A percentile compares a stretch with the other conserved stretches of the same genome.
These are phyloP conservation scores for Rubroboletus satanas DNA, from an alignment of 768 basidiomycete species.

Conservation along the genomic window DNA sequence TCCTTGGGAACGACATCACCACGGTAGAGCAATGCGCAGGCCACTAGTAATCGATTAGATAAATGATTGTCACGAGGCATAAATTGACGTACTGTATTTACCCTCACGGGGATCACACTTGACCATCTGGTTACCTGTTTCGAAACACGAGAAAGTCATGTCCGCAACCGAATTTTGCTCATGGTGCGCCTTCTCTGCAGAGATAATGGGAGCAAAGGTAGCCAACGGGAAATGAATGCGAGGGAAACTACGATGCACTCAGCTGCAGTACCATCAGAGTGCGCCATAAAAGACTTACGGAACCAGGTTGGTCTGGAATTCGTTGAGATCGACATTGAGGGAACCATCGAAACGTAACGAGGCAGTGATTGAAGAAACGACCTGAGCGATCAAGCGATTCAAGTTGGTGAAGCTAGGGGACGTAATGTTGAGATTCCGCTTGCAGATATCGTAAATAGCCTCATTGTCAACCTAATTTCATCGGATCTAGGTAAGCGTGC, in stretches of 20 bases:
- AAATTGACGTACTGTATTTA: slow-evolving; percentile 57
- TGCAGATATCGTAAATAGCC: slow-evolving; percentile 75
- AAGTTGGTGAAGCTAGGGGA: slow-evolving; percentile 93
- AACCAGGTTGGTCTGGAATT: slow-evolving; percentile 99
- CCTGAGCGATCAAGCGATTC: slow-evolving; percentile 96
- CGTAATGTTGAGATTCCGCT: slow-evolving; percentile 82
- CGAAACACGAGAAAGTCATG: slow-evolving; percentile 92
- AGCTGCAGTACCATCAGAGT: background rate
- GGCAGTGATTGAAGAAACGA: slow-evolving; percentile 96
- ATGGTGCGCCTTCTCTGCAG: slow-evolving; percentile 90
- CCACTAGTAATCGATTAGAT: slow-evolving; percentile 39
- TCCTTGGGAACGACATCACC: slow-evolving; percentile 80
- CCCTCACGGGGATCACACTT: slow-evolving; percentile 78
- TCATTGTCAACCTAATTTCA: slow-evolving; percentile 70
- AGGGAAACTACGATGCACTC: slow-evolving; percentile 63
- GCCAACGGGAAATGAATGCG: slow-evolving; percentile 98
- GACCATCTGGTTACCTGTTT: slow-evolving; percentile 75
- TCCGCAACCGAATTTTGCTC: slow-evolving; percentile 98
- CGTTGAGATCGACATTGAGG: slow-evolving; percentile 77
- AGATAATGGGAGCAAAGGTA: slow-evolving; percentile 92
- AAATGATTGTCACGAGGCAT: background rate
- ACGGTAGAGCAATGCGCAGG: slow-evolving; percentile 67
- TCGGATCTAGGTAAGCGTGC: slow-evolving; percentile 1
- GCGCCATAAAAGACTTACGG: slow-evolving; percentile 56
- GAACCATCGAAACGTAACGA: slow-evolving; percentile 70